Conservation (phyloP, 768 basidiomycete genomes). For the Trametes sanguinea region DNA sequence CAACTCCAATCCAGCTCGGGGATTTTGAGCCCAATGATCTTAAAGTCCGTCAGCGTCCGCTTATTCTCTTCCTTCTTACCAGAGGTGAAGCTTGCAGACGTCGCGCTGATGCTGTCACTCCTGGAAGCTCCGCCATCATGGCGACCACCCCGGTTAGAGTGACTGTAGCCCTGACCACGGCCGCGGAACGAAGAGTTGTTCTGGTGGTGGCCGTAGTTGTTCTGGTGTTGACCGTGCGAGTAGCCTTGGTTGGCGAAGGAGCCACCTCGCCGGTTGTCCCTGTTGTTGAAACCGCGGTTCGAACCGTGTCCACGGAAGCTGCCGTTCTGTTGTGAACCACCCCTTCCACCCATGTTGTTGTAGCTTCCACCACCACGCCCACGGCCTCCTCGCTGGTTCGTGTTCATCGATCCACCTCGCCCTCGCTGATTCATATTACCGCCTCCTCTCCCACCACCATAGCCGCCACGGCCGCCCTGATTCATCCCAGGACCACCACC, state of each 20-base stretch:
- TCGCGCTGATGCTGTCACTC: slow-evolving; percentile 46
- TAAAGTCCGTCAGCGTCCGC: slow-evolving; percentile 96
- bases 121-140: slow-evolving; percentile 36
- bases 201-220: slow-evolving; percentile 41
- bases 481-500: slow-evolving; percentile 45
- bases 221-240: slow-evolving; percentile 35
- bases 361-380: slow-evolving; percentile 42
- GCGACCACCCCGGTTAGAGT: slow-evolving; percentile 40
- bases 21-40: slow-evolving; percentile 89
- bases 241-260: slow-evolving; percentile 52
- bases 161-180: slow-evolving; percentile 59
- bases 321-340: slow-evolving; percentile 45
- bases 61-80: slow-evolving; percentile 88
- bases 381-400: slow-evolving; percentile 33
- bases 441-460: slow-evolving; percentile 44
- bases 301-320: slow-evolving; percentile 63
- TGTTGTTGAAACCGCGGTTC: slow-evolving; percentile 64
- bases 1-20: slow-evolving; percentile 84
- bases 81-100: slow-evolving; percentile 29
- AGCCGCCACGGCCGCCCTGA: slow-evolving; percentile 47
- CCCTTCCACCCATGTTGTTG: slow-evolving; percentile 44
- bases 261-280: slow-evolving; percentile 66
- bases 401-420: slow-evolving; percentile 43
- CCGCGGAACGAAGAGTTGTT: slow-evolving; percentile 49
- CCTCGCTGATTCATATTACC: slow-evolving; percentile 42